Evolutionary conservation across 139 green algal genomes (phyloP).

Genomic region (Tetradesmus obliquus): DNA sequence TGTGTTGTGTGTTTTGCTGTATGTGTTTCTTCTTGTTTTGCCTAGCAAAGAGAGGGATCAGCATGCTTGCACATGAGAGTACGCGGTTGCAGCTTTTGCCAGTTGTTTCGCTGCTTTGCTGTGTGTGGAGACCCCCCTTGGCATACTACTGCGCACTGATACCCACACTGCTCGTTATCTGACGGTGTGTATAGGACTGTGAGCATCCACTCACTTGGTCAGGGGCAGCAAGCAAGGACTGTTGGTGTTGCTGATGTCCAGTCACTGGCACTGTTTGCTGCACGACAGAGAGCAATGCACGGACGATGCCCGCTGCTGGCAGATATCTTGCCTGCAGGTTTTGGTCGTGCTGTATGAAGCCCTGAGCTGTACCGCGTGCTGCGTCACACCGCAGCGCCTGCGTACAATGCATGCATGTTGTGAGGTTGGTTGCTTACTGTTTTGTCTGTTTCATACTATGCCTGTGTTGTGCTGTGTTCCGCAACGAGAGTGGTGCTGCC

Average conservation of each 20-base stretch:
- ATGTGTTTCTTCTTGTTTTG: background rate
- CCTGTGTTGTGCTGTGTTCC: too few relatives aligned
- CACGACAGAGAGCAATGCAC: too few relatives aligned
- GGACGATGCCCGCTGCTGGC: too few relatives aligned
- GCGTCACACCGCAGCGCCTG: background rate
- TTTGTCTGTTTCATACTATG: background rate
- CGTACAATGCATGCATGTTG: background rate
- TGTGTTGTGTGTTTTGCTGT: background rate
- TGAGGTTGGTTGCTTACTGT: background rate
- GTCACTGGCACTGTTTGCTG: too few relatives aligned
- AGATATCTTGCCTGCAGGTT: background rate
- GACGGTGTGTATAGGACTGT: background rate
- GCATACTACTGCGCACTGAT: background rate
- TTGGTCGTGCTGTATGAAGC: background rate
- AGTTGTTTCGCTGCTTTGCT: slow-evolving; percentile 36
- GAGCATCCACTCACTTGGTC: background rate
- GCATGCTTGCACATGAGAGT: background rate
- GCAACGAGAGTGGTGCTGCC: background rate
- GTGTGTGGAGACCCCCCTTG: background rate
- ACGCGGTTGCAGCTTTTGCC: background rate
- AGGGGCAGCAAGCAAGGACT: background rate
- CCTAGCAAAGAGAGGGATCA: background rate
- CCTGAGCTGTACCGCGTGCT: background rate
- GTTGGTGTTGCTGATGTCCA: too few relatives aligned
- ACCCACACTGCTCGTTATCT: background rate